A percentile compares a stretch with the other conserved stretches of the same genome.
Conservation (phyloP, 2,329 filamentous ascomycete genomes). For the Alternaria infectoria region DNA sequence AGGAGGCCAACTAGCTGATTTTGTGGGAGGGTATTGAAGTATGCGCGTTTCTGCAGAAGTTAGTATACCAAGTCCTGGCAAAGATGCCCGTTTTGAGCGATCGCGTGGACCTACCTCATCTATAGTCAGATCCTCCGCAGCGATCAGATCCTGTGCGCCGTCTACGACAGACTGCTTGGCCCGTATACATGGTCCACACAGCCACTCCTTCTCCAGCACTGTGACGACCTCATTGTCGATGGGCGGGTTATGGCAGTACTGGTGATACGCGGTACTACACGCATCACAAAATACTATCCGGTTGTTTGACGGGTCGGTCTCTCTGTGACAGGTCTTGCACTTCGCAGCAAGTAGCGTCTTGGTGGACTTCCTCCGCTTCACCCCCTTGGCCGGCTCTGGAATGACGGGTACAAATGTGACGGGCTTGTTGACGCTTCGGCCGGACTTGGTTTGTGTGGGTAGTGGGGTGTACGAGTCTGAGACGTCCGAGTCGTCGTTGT, state of each 20-base stretch:
- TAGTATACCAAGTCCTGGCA: neutral
- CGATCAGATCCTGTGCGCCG: slow-evolving; percentile 48
- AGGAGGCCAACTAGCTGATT: slow-evolving; percentile 69
- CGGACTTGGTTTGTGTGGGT: slow-evolving; percentile 75
- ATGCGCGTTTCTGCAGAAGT: slow-evolving; percentile 62
- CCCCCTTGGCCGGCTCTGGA: slow-evolving; percentile 54
- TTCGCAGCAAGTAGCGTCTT: slow-evolving; percentile 59
- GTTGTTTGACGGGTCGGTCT: slow-evolving; percentile 74
- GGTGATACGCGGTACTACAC: slow-evolving; percentile 81
- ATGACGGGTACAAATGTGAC: slow-evolving; percentile 66
- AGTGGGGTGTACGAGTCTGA: slow-evolving; percentile 59
- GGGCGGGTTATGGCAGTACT: slow-evolving; percentile 77
- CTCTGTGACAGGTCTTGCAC: slow-evolving; percentile 75
- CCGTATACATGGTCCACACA: slow-evolving; percentile 66
- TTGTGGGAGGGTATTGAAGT: slow-evolving; percentile 67
- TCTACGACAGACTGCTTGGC: slow-evolving; percentile 38
- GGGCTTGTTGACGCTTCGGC: slow-evolving; percentile 73
- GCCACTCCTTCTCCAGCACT: slow-evolving; percentile 73
- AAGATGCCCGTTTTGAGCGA: neutral
- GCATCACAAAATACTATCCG: slow-evolving; percentile 86
- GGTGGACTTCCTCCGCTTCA: slow-evolving; percentile 66
- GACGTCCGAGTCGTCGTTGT: slow-evolving; percentile 47
- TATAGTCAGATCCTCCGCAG: slow-evolving; percentile 48
- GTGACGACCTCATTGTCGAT: slow-evolving; percentile 73
- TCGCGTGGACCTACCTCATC: slow-evolving; percentile 48